These are phyloP conservation scores for Phyllostachys edulis DNA, from an alignment of 176 grass and related monocot species.

Conservation along the genomic window DNA sequence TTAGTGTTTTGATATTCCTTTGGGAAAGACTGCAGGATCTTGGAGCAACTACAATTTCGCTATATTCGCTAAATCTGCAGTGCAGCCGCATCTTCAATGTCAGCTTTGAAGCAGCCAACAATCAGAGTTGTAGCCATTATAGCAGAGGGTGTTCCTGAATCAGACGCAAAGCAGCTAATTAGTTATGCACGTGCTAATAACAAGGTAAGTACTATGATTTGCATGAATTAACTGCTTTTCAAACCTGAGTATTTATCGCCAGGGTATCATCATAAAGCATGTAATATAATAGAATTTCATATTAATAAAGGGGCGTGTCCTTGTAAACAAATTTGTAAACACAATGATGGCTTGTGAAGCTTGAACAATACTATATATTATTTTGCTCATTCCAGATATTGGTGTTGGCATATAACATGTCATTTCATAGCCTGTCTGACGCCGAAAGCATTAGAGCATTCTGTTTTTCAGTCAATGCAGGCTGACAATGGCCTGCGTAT, in stretches of 20 bases:
- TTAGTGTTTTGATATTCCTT: constrained; percentile 21
- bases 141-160: constrained; percentile 97
- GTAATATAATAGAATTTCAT: neutral
- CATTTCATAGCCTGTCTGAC: neutral
- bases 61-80: constrained; percentile 58
- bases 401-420: constrained; percentile 12
- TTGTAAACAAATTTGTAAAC: constrained; percentile 10
- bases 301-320: neutral
- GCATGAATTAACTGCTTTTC: neutral
- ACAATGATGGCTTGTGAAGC: constrained; percentile 15
- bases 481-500: neutral
- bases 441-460: neutral
- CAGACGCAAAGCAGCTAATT: constrained; percentile 88
- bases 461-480: neutral
- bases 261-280: neutral
- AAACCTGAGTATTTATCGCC: neutral
- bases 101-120: constrained; percentile 89
- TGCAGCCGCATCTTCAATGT: constrained; percentile 90
- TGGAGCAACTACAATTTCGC: neutral
- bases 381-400: constrained; percentile 17
- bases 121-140: constrained; percentile 97
- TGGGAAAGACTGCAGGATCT: neutral
- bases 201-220: constrained; percentile 54
- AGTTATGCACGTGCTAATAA: constrained; percentile 89
- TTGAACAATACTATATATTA: constrained; percentile 5